phyloP scores from a whole-genome alignment of 1,139 yeast genomes.

The Candida sanyaensis region DNA sequence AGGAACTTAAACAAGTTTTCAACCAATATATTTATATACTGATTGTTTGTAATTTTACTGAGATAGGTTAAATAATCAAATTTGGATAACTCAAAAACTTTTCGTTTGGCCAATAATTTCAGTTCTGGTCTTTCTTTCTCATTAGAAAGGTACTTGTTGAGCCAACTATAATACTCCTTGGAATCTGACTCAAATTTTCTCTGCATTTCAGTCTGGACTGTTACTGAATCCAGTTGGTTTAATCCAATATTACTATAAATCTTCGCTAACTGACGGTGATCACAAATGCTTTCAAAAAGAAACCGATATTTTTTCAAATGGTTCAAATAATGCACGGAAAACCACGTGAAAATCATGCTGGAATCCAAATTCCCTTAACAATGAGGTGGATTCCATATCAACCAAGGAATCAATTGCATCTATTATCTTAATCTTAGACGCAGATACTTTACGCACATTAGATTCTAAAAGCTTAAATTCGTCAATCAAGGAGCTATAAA shows the following conservation, averaged over 20 bases:
- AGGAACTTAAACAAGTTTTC: slow-evolving; percentile 43
- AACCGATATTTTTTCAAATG: slow-evolving; percentile 34
- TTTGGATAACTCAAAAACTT: slow-evolving; percentile 66
- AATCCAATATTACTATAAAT: slow-evolving; percentile 12
- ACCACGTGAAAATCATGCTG: slow-evolving; percentile 21
- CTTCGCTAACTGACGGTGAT: slow-evolving; percentile 20
- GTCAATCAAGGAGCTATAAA: slow-evolving; percentile 34
- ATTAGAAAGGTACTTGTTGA: slow-evolving; percentile 65
- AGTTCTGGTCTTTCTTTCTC: slow-evolving; percentile 65
- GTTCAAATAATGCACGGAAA: slow-evolving; percentile 28
- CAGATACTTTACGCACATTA: slow-evolving; percentile 19
- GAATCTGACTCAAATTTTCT: slow-evolving; percentile 72
- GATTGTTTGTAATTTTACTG: slow-evolving; percentile 58
- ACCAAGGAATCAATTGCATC: slow-evolving; percentile 25
- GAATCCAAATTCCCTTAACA: slow-evolving; percentile 25
- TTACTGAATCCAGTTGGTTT: slow-evolving; percentile 6
- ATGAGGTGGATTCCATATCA: slow-evolving; percentile 23
- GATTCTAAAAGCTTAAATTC: slow-evolving; percentile 35
- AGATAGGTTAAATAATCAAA: slow-evolving; percentile 71
- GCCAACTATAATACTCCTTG: slow-evolving; percentile 74
- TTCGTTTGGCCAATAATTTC: slow-evolving; percentile 60
- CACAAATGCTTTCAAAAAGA: slow-evolving; percentile 37
- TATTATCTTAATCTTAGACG: slow-evolving; percentile 23
- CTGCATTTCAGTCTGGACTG: slow-evolving; percentile 27
- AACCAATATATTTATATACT: slow-evolving; percentile 41